Evolutionary conservation across 352 stramenopile species (phyloP).

Genomic region (Pythium aristosporum): DNA sequence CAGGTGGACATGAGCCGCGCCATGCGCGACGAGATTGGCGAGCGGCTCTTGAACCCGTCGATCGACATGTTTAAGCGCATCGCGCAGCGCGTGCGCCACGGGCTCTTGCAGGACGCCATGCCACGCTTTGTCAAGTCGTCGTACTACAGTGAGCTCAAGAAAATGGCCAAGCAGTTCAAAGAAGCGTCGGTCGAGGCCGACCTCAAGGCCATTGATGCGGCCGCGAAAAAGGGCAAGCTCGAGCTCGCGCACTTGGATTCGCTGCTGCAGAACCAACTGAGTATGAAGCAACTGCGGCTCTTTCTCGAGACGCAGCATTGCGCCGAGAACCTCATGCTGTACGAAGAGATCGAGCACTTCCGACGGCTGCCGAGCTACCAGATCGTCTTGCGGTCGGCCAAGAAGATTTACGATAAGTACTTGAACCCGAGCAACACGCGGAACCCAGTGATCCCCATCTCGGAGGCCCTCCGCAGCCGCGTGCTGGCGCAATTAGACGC

Average conservation of each 20-base stretch:
- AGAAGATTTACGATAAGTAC: constrained; percentile 88
- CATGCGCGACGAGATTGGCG: constrained; percentile 77
- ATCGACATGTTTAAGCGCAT: constrained; percentile 89
- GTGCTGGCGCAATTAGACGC: constrained; percentile 61
- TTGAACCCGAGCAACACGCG: constrained; percentile 58
- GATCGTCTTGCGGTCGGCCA: constrained; percentile 77
- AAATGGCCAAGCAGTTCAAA: constrained; percentile 31
- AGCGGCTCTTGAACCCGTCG: constrained; percentile 59
- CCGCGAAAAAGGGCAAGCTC: constrained; percentile 71
- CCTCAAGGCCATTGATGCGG: constrained; percentile 53
- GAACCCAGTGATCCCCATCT: constrained; percentile 49
- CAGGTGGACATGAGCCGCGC: constrained; percentile 83
- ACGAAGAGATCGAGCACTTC: constrained; percentile 85
- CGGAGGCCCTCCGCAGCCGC: constrained; percentile 42
- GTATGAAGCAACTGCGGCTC: constrained; percentile 61
- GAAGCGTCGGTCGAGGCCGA: constrained; percentile 41
- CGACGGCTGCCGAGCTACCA: constrained; percentile 76
- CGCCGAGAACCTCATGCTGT: constrained; percentile 81
- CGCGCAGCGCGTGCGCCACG: constrained; percentile 52
- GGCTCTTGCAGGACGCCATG: constrained; percentile 79
- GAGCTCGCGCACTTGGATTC: constrained; percentile 74
- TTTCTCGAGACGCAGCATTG: constrained; percentile 81
- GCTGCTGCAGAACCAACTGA: constrained; percentile 64
- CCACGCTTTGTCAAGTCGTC: constrained; percentile 74
- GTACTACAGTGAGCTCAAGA: constrained; percentile 68